phyloP scores from a whole-genome alignment of 495 filamentous ascomycete genomes.

The Aspergillus bridgeri region DNA sequence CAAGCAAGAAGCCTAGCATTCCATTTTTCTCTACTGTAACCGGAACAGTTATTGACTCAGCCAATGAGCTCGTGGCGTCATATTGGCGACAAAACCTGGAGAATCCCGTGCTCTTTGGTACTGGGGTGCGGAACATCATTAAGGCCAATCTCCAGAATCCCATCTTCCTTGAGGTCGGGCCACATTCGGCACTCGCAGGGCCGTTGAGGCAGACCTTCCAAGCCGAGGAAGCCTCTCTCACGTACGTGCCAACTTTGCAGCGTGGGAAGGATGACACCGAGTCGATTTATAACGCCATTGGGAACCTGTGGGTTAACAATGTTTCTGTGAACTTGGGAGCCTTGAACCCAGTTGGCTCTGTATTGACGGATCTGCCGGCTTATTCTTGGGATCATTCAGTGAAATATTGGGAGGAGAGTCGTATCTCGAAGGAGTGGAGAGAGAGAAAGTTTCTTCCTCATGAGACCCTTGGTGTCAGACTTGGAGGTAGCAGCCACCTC shows the following conservation, averaged over 20 bases:
- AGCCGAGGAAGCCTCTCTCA: background rate
- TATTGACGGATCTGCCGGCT: conserved; percentile 9
- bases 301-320: conserved; percentile 2
- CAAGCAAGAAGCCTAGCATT: background rate
- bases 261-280: background rate
- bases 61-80: background rate
- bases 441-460: conserved; percentile 1
- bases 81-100: conserved; percentile 44
- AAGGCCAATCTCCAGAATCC: background rate
- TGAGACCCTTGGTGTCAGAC: conserved; percentile 8
- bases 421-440: background rate
- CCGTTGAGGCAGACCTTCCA: conserved; percentile 9
- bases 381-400: conserved; percentile 8
- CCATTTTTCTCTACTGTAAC: conserved; percentile 30
- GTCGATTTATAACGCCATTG: background rate
- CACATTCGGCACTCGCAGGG: conserved; percentile 7
- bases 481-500: background rate
- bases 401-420: conserved; percentile 1
- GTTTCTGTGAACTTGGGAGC: background rate
- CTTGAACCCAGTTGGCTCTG: background rate
- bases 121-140: conserved; percentile 10
- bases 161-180: conserved; percentile 6
- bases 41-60: background rate
- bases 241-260: background rate
- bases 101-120: conserved; percentile 33